Conservation (phyloP, 2,329 filamentous ascomycete species). For the Neopestalotiopsis sp. region DNA sequence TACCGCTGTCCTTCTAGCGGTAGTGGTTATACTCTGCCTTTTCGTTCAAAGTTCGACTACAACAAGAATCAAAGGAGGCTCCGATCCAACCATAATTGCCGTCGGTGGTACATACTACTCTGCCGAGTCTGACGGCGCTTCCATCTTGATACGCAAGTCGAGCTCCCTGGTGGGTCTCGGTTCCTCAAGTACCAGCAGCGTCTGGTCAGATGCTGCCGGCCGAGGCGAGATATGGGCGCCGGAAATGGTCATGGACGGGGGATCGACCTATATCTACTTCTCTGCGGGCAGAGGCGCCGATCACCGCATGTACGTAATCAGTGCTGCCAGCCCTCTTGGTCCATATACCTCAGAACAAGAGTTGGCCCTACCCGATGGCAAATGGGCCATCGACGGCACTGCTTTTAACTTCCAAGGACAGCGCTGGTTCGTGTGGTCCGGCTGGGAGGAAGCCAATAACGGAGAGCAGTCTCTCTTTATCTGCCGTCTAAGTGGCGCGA, state of each 20-base stretch:
- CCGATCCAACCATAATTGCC: constrained; percentile 27
- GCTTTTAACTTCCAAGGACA: constrained; percentile 25
- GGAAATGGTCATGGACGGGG: constrained; percentile 25
- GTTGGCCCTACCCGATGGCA: constrained; percentile 27
- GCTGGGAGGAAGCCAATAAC: constrained; percentile 24
- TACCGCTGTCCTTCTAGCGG: neutral
- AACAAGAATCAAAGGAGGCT: constrained; percentile 22
- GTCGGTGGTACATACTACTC: constrained; percentile 28
- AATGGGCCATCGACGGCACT: constrained; percentile 30
- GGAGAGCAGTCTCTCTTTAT: constrained; percentile 30
- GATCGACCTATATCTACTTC: constrained; percentile 28
- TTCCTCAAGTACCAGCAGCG: constrained; percentile 13
- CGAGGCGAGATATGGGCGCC: constrained; percentile 28
- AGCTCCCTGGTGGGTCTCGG: constrained; percentile 24
- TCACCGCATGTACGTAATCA: constrained; percentile 32
- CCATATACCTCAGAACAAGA: constrained; percentile 24
- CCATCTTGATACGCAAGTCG: constrained; percentile 26
- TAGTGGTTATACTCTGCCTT: neutral
- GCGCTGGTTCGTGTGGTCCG: constrained; percentile 33
- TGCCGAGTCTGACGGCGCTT: constrained; percentile 26
- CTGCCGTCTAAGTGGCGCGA: constrained; percentile 28
- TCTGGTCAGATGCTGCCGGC: constrained; percentile 24
- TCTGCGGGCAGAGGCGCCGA: constrained; percentile 21
- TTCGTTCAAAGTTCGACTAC: constrained; percentile 19
- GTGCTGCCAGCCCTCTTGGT: constrained; percentile 24